Percentiles rank a stretch among this genome's conserved stretches.
Conservation (phyloP, 192 early-diverging fungal species). For the Coemansia sp. region DNA sequence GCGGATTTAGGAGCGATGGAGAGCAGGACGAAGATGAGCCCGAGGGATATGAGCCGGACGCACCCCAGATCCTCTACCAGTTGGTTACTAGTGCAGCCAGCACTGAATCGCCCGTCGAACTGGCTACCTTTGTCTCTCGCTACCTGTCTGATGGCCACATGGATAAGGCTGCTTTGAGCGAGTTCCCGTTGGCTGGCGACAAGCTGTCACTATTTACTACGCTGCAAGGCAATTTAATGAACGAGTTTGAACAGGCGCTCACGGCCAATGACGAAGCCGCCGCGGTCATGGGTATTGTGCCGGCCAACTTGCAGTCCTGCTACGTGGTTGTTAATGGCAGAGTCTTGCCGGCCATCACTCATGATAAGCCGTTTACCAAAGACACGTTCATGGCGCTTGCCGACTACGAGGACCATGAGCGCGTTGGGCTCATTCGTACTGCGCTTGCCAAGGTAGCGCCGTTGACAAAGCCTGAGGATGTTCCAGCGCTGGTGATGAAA, state of each 20-base stretch:
- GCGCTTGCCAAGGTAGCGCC: conserved; percentile 15
- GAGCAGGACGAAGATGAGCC: conserved; percentile 20
- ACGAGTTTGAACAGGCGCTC: conserved; percentile 21
- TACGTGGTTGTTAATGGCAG: conserved; percentile 65
- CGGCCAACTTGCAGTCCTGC: conserved; percentile 13
- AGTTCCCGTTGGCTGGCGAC: conserved; percentile 6
- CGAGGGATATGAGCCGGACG: conserved; percentile 26
- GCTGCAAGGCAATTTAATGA: conserved; percentile 10
- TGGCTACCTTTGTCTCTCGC: conserved; percentile 8
- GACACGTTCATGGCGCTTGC: conserved; percentile 64
- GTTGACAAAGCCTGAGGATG: neutral
- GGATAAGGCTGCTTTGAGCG: neutral
- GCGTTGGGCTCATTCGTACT: conserved; percentile 36
- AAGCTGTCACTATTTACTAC: neutral
- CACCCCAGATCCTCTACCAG: conserved; percentile 35
- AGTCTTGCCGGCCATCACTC: conserved; percentile 51
- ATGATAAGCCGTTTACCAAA: conserved; percentile 38
- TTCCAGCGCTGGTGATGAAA: conserved; percentile 16
- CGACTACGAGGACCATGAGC: conserved; percentile 57
- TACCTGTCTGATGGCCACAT: neutral
- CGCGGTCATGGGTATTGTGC: conserved; percentile 9
- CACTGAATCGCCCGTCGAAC: neutral
- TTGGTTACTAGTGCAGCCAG: conserved; percentile 9
- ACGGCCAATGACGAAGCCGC: conserved; percentile 9
- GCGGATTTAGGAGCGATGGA: conserved; percentile 8